A percentile compares a stretch with the other conserved stretches of the same genome.
Conservation (phyloP, 352 stramenopile species). For the Stephanocyclus meneghinianus region DNA sequence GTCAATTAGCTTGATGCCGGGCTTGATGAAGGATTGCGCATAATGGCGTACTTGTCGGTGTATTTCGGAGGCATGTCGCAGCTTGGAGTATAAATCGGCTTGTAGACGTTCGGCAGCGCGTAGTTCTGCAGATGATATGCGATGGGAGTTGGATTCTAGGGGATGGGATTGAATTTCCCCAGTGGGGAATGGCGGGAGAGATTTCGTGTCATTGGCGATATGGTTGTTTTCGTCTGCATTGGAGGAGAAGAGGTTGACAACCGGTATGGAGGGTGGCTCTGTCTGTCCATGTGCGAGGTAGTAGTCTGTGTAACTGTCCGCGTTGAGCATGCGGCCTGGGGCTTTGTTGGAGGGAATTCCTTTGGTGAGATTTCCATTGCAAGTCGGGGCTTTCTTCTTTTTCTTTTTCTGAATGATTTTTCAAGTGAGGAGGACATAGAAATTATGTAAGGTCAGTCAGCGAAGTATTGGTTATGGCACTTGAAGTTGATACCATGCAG, state of each 20-base stretch:
- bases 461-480: neutral
- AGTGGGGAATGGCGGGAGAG: slow-evolving; percentile 80
- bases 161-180: slow-evolving; percentile 92
- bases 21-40: slow-evolving; percentile 94
- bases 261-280: slow-evolving; percentile 92
- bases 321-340: slow-evolving; percentile 61
- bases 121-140: slow-evolving; percentile 86
- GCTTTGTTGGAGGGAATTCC: slow-evolving; percentile 63
- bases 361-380: slow-evolving; percentile 1
- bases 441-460: neutral
- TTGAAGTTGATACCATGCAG: neutral
- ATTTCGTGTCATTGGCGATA: neutral
- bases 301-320: slow-evolving; percentile 90
- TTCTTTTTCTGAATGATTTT: slow-evolving; percentile 77
- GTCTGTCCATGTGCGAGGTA: slow-evolving; percentile 93
- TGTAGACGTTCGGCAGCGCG: slow-evolving; percentile 86
- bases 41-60: slow-evolving; percentile 92
- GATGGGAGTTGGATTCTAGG: slow-evolving; percentile 90
- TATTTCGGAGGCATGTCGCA: slow-evolving; percentile 92
- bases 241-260: slow-evolving; percentile 76
- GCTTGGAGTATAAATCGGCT: slow-evolving; percentile 84
- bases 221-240: slow-evolving; percentile 34
- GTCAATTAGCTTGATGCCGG: slow-evolving; percentile 93
- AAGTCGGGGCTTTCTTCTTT: slow-evolving; percentile 61
- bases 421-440: neutral